Conservation (phyloP, 495 filamentous ascomycete genomes). For the Neurospora africana region DNA sequence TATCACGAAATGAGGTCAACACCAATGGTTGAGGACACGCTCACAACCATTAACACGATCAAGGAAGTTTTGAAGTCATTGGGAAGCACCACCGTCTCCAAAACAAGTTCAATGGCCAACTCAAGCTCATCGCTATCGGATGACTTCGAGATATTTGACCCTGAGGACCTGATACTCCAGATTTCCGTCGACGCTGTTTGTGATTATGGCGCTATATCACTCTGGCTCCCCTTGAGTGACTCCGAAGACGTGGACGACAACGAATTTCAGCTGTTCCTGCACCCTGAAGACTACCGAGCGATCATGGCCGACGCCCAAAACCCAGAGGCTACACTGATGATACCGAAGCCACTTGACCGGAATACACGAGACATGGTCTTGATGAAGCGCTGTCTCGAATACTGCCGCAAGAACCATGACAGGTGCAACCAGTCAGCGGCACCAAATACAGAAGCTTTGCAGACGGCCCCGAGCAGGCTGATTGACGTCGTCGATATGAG, state of each 20-base stretch:
- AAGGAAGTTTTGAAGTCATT: background rate
- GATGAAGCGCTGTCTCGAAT: constrained; percentile 4
- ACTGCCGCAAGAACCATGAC: constrained; percentile 18
- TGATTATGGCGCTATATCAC: background rate
- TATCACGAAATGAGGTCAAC: background rate
- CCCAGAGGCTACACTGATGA: background rate
- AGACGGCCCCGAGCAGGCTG: constrained; percentile 18
- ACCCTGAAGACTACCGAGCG: background rate
- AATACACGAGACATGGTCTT: background rate
- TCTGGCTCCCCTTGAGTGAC: background rate
- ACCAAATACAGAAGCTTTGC: constrained; percentile 18
- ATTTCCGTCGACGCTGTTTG: background rate
- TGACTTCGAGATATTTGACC: background rate
- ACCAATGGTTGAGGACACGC: background rate
- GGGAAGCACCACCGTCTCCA: background rate
- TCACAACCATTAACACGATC: background rate
- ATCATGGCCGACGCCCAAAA: background rate
- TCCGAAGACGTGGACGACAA: background rate
- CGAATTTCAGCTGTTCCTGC: background rate
- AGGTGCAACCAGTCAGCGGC: constrained; percentile 3
- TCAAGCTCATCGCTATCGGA: background rate
- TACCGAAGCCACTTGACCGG: background rate
- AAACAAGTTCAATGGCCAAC: background rate
- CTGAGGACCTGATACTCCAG: background rate
- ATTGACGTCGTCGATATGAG: constrained; percentile 16